Conservation (phyloP, 768 basidiomycete species). For the Rhizopogon salebrosus region DNA sequence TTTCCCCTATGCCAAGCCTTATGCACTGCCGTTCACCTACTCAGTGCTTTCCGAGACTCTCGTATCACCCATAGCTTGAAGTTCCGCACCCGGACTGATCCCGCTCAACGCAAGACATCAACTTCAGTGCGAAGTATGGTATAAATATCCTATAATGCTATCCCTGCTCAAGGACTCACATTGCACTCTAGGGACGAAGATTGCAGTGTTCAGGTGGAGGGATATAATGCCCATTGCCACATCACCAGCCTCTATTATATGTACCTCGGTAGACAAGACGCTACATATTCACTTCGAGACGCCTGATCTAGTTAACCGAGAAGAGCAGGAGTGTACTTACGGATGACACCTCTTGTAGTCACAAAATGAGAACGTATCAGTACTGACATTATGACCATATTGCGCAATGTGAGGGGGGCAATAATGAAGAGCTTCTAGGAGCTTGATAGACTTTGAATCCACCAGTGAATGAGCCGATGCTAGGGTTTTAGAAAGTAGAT, state of each 20-base stretch:
- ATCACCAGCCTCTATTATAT: constrained; percentile 34
- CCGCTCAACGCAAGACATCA: constrained; percentile 28
- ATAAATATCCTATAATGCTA: neutral
- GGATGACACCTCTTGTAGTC: too few species aligned
- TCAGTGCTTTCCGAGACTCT: constrained; percentile 33
- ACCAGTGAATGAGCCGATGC: too few species aligned
- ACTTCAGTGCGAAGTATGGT: constrained; percentile 38
- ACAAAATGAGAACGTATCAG: constrained; percentile 32
- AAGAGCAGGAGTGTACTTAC: too few species aligned
- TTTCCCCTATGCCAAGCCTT: neutral
- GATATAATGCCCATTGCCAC: constrained; percentile 16
- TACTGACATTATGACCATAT: constrained; percentile 36
- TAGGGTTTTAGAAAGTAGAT: too few species aligned
- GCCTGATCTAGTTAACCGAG: too few species aligned
- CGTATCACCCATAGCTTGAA: constrained; percentile 34
- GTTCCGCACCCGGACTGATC: constrained; percentile 35
- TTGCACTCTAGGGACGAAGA: constrained; percentile 16
- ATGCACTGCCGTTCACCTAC: neutral
- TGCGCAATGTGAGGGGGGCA: constrained; percentile 31
- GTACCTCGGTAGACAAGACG: constrained; percentile 25
- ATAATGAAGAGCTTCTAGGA: constrained; percentile 26
- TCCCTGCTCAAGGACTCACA: neutral
- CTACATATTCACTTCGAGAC: too few species aligned
- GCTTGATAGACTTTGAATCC: too few species aligned
- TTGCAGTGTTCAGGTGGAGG: constrained; percentile 9